A percentile compares a stretch with the other conserved stretches of the same genome.
phyloP scores from a whole-genome alignment of 805 yeast genomes.

The Torulaspora indica region DNA sequence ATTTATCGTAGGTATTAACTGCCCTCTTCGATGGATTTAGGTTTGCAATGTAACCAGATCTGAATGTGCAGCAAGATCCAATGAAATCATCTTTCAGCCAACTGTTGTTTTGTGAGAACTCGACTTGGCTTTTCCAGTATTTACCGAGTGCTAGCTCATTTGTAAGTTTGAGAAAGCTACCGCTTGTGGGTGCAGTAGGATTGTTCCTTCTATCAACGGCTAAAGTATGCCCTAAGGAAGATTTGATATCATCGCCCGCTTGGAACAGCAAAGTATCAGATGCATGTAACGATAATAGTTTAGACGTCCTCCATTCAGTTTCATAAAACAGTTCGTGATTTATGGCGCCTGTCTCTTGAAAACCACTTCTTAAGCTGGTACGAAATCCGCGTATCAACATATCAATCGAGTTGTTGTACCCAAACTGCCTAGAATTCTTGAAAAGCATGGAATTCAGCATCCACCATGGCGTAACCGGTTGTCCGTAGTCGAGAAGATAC shows the following conservation, averaged over 20 bases:
- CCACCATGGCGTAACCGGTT: conserved; percentile 50
- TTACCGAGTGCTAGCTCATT: conserved; percentile 42
- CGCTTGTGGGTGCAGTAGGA: conserved; percentile 43
- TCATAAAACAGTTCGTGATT: conserved; percentile 51
- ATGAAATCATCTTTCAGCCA: conserved; percentile 28
- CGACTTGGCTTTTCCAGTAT: conserved; percentile 33
- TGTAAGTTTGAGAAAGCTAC: conserved; percentile 38
- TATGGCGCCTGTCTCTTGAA: conserved; percentile 17
- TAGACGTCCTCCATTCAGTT: conserved; percentile 41
- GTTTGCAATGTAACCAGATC: conserved; percentile 54
- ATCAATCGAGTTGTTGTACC: conserved; percentile 43
- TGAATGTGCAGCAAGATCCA: conserved; percentile 47
- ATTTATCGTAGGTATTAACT: conserved; percentile 67
- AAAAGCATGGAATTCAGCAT: conserved; percentile 49
- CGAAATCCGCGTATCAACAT: conserved; percentile 44
- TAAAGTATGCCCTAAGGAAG: conserved; percentile 43
- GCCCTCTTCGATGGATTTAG: conserved; percentile 35
- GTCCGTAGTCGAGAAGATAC: conserved; percentile 47
- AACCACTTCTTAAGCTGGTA: conserved; percentile 24
- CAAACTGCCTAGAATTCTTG: conserved; percentile 50
- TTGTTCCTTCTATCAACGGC: conserved; percentile 41
- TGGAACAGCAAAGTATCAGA: conserved; percentile 52
- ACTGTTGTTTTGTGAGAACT: conserved; percentile 27
- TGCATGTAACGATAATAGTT: conserved; percentile 43
- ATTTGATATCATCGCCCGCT: conserved; percentile 61